Evolutionary conservation across 371 early-diverging fungal genomes (phyloP).

Genomic region (Mucor piriformis): DNA sequence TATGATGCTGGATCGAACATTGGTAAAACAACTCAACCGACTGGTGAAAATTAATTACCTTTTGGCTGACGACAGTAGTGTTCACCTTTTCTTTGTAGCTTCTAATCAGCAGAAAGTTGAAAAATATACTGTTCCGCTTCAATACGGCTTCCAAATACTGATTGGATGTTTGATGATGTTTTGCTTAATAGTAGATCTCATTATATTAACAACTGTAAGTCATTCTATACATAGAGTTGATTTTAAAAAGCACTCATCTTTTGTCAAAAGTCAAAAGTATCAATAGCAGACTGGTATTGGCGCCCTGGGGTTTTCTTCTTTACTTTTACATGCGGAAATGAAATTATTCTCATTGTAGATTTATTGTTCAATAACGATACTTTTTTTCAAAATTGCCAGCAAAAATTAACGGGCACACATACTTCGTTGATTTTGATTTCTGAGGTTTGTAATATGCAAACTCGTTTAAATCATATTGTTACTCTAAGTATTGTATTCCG

Average conservation of each 20-base stretch:
- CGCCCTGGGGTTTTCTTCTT: slow-evolving; percentile 28
- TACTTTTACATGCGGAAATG: slow-evolving; percentile 15
- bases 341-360: slow-evolving; percentile 3
- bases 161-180: slow-evolving; percentile 24
- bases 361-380: slow-evolving; percentile 6
- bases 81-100: neutral
- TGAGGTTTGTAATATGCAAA: slow-evolving; percentile 15
- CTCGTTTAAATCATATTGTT: slow-evolving; percentile 5
- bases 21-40: neutral
- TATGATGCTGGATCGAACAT: slow-evolving; percentile 18
- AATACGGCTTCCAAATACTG: slow-evolving; percentile 15
- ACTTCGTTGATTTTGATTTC: slow-evolving; percentile 5
- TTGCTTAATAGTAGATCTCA: slow-evolving; percentile 21
- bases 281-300: slow-evolving; percentile 30
- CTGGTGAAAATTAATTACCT: neutral
- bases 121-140: slow-evolving; percentile 1
- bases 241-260: neutral
- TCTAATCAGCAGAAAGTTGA: neutral
- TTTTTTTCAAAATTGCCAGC: slow-evolving; percentile 8
- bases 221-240: neutral
- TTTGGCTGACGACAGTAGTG: neutral
- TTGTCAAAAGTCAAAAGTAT: slow-evolving; percentile 18
- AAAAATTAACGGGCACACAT: neutral
- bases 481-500: slow-evolving; percentile 4
- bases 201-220: slow-evolving; percentile 29